These are phyloP conservation scores for Boletus subparvulus DNA, from an alignment of 768 basidiomycete species.

Conservation along the genomic window DNA sequence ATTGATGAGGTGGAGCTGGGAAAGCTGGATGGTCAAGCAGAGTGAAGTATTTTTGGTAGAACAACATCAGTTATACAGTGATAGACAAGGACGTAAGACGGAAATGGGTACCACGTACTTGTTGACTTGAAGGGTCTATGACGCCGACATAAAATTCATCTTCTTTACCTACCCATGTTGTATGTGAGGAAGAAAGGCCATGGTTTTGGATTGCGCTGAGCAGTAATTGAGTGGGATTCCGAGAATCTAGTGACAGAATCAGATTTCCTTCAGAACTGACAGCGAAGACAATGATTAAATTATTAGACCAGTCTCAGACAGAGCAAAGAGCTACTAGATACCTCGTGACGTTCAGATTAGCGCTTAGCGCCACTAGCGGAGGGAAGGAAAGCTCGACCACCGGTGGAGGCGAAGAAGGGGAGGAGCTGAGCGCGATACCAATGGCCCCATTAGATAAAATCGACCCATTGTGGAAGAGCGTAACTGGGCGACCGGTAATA, in stretches of 20 bases:
- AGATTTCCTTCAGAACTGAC: conserved; percentile 68
- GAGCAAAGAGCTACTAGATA: conserved; percentile 24
- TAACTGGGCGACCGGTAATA: conserved; percentile 71
- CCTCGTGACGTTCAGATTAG: conserved; percentile 53
- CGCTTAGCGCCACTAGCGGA: conserved; percentile 45
- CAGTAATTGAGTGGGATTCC: conserved; percentile 62
- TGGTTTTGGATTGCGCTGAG: conserved; percentile 49
- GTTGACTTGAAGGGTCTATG: conserved; percentile 16
- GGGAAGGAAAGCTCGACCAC: conserved; percentile 32
- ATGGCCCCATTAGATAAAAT: conserved; percentile 67
- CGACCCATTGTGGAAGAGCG: conserved; percentile 57
- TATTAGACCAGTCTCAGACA: neutral
- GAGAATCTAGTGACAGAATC: conserved; percentile 52
- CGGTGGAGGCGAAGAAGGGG: conserved; percentile 7
- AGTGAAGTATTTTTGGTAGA: neutral
- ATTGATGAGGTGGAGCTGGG: conserved; percentile 54
- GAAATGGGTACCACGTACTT: neutral
- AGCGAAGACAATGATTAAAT: neutral
- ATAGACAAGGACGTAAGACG: neutral
- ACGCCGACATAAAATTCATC: conserved; percentile 60
- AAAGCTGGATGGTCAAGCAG: conserved; percentile 32
- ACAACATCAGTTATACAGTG: neutral
- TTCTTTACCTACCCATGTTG: conserved; percentile 43
- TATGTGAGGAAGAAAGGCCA: conserved; percentile 26
- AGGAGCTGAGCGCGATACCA: conserved; percentile 51